phyloP scores from a whole-genome alignment of 352 stramenopile genomes.

The Phytophthora palmivora region DNA sequence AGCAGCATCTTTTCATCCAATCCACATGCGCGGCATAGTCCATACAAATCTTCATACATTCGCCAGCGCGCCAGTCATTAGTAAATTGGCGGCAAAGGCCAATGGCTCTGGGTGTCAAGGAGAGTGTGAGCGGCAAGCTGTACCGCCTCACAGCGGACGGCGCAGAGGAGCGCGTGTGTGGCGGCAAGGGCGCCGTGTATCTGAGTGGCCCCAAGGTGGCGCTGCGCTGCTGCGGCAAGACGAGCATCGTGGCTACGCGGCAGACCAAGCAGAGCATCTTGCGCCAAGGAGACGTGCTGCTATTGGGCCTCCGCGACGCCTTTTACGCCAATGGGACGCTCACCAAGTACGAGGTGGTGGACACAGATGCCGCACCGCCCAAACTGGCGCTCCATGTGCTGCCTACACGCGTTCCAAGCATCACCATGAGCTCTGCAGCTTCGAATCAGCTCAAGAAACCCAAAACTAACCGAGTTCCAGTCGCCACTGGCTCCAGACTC shows the following conservation, averaged over 20 bases:
- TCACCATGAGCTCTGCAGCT: constrained; percentile 39
- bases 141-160: constrained; percentile 54
- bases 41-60: background rate
- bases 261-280: constrained; percentile 80
- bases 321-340: constrained; percentile 88
- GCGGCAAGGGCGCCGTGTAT: constrained; percentile 73
- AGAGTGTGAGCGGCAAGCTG: constrained; percentile 75
- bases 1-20: background rate
- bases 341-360: constrained; percentile 86
- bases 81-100: constrained; percentile 18
- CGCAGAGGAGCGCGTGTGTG: constrained; percentile 65
- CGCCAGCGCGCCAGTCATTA: constrained; percentile 9
- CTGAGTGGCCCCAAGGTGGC: constrained; percentile 70
- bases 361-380: constrained; percentile 41
- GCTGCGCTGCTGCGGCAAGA: constrained; percentile 81
- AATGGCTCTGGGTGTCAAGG: constrained; percentile 68
- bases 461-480: constrained; percentile 1
- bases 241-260: constrained; percentile 74
- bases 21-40: background rate
- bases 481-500: constrained; percentile 12
- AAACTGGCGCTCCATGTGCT: constrained; percentile 40
- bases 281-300: constrained; percentile 73
- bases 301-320: constrained; percentile 66
- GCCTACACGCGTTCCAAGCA: constrained; percentile 38
- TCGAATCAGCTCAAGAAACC: constrained; percentile 12